phyloP scores from a whole-genome alignment of 2,329 filamentous ascomycete genomes.

The Parastagonospora avenae region DNA sequence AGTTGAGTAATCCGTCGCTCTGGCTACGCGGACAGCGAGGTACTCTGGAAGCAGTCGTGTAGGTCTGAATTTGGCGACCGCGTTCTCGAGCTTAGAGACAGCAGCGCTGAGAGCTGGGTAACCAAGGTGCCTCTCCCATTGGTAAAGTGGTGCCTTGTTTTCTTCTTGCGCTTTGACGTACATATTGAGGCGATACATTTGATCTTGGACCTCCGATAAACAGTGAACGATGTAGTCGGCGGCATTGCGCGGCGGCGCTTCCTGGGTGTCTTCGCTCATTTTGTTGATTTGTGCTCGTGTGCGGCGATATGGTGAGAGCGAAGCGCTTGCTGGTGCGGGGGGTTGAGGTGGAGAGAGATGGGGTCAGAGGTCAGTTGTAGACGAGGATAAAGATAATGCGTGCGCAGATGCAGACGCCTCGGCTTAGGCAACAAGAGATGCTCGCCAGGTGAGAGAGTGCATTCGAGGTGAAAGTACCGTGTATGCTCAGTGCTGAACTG shows the following conservation, averaged over 20 bases:
- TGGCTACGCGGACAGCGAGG: not conserved
- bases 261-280: too few species aligned
- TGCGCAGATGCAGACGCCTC: not conserved
- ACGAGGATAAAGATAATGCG: too few species aligned
- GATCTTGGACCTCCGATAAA: slow-evolving; percentile 12
- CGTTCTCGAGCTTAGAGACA: slow-evolving; percentile 7
- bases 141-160: slow-evolving; percentile 14
- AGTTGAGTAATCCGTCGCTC: slow-evolving; percentile 5
- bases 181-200: slow-evolving; percentile 12
- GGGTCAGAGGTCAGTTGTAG: too few species aligned
- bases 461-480: not conserved
- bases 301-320: too few species aligned
- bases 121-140: slow-evolving; percentile 16
- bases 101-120: slow-evolving; percentile 9
- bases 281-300: too few species aligned
- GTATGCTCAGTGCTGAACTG: not conserved
- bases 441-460: not conserved
- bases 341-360: too few species aligned
- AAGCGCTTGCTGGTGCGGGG: too few species aligned
- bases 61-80: slow-evolving; percentile 1
- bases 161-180: slow-evolving; percentile 11
- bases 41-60: slow-evolving; percentile 1
- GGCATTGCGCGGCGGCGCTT: not conserved
- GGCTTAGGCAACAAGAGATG: not conserved
- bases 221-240: slow-evolving; percentile 7